Conservation (phyloP, 805 yeast species). For the Cyberlindnera saturnus region DNA sequence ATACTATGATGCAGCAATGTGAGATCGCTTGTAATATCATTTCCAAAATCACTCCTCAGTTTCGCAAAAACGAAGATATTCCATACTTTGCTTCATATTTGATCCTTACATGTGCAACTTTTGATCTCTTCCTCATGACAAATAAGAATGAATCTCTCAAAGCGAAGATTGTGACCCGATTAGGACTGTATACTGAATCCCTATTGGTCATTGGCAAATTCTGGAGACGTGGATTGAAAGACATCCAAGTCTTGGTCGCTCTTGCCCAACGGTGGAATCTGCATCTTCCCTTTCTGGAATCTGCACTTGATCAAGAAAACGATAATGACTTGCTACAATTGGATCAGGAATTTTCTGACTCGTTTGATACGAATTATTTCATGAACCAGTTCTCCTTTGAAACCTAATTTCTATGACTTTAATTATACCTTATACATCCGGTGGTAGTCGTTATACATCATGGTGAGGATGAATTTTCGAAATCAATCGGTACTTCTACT, state of each 20-base stretch:
- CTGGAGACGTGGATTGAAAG: constrained; percentile 28
- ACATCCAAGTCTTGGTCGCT: constrained; percentile 21
- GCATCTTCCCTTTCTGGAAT: constrained; percentile 2
- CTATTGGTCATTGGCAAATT: constrained; percentile 20
- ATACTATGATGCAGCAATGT: constrained; percentile 21
- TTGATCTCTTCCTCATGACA: constrained; percentile 27
- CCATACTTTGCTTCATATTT: constrained; percentile 30
- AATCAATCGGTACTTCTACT: too few species aligned
- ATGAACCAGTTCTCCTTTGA: too few species aligned
- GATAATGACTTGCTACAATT: too few species aligned
- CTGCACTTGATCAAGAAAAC: background rate
- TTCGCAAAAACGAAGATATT: constrained; percentile 3
- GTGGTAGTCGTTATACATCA: too few species aligned
- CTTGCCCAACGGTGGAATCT: constrained; percentile 25
- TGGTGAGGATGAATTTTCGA: too few species aligned
- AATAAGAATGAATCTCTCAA: constrained; percentile 20
- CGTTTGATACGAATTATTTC: too few species aligned
- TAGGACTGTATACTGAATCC: constrained; percentile 19
- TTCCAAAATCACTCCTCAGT: constrained; percentile 7
- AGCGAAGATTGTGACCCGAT: constrained; percentile 14
- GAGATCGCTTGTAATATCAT: constrained; percentile 20
- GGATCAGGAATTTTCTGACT: too few species aligned
- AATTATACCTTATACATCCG: too few species aligned
- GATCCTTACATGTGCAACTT: constrained; percentile 27
- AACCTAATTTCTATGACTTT: too few species aligned